Evolutionary conservation across 495 filamentous ascomycete genomes (phyloP).

Genomic region (Lasiosphaeris hirsuta): DNA sequence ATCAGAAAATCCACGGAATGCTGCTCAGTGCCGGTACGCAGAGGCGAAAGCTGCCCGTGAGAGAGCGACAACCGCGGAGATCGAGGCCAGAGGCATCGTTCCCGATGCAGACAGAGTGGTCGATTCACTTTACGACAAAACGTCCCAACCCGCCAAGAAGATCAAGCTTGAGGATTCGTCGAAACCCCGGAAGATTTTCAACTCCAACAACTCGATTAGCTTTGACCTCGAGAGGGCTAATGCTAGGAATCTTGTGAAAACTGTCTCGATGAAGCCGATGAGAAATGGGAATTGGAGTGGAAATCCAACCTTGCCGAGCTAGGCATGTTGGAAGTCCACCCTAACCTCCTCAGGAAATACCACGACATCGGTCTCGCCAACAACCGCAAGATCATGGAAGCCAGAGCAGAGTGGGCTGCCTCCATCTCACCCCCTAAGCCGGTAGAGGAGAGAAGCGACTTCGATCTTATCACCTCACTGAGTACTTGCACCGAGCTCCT

Average conservation of each 20-base stretch:
- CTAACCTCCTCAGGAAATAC: conserved; percentile 12
- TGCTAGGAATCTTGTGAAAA: not conserved
- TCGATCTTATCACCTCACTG: conserved; percentile 53
- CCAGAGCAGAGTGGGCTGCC: conserved; percentile 1
- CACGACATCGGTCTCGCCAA: conserved; percentile 11
- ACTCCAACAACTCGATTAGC: not conserved
- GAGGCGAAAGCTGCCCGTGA: conserved; percentile 14
- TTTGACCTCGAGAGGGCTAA: not conserved
- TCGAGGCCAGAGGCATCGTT: conserved; percentile 22
- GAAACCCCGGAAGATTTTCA: conserved; percentile 9
- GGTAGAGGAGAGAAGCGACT: conserved; percentile 12
- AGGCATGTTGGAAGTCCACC: conserved; percentile 5
- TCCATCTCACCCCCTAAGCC: not conserved
- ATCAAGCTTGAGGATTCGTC: not conserved
- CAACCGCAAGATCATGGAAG: conserved; percentile 10
- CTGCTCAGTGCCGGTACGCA: conserved; percentile 5
- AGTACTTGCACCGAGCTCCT: conserved; percentile 46
- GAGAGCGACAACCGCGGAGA: conserved; percentile 20
- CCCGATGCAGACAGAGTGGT: conserved; percentile 19
- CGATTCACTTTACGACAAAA: conserved; percentile 11
- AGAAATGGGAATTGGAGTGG: conserved; percentile 3
- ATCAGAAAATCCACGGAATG: not conserved
- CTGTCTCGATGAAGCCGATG: not conserved
- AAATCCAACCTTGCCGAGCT: conserved; percentile 4
- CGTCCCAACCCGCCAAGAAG: conserved; percentile 7